Evolutionary conservation across 2,329 filamentous ascomycete species (phyloP).

Genomic region (Lachnellula arida): DNA sequence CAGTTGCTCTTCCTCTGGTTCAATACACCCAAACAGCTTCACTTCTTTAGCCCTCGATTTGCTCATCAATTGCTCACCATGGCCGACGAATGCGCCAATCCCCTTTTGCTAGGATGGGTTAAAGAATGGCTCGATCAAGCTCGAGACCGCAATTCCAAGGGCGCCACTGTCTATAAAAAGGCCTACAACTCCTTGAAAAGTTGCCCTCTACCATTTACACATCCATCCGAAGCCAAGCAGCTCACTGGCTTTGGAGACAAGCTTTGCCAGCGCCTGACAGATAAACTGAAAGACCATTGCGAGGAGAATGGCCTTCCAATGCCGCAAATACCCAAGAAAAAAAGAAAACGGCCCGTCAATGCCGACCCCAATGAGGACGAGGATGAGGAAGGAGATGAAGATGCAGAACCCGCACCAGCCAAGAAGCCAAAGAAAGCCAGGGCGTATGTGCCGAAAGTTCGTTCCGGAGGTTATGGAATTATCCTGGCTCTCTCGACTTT

Average conservation of each 20-base stretch:
- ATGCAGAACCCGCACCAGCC: slow-evolving; percentile 13
- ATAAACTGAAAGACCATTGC: slow-evolving; percentile 56
- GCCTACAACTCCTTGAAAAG: slow-evolving; percentile 73
- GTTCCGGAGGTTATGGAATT: slow-evolving; percentile 72
- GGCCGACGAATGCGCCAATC: slow-evolving; percentile 45
- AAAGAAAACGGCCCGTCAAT: slow-evolving; percentile 9
- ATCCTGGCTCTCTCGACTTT: slow-evolving; percentile 61
- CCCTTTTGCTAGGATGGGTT: slow-evolving; percentile 67
- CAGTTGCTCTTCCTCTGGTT: not conserved
- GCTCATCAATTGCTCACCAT: slow-evolving; percentile 6
- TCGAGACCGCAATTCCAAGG: slow-evolving; percentile 64
- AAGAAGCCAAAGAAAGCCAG: slow-evolving; percentile 52
- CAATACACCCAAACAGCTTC: not conserved
- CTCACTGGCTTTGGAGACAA: slow-evolving; percentile 72
- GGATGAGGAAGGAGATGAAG: slow-evolving; percentile 5
- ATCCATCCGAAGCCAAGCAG: slow-evolving; percentile 68
- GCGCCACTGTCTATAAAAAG: slow-evolving; percentile 65
- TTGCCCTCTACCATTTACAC: slow-evolving; percentile 58
- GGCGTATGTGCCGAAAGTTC: slow-evolving; percentile 65
- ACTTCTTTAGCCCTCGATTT: not conserved
- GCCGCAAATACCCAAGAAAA: slow-evolving; percentile 53
- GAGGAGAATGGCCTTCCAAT: slow-evolving; percentile 62
- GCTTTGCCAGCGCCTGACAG: slow-evolving; percentile 64
- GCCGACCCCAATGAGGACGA: slow-evolving; percentile 5
- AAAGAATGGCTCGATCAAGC: slow-evolving; percentile 73